A percentile compares a stretch with the other conserved stretches of the same genome.
These are phyloP conservation scores for Platanus orientalis DNA, from an alignment of 164 flowering plant genomes.

Conservation along the genomic window DNA sequence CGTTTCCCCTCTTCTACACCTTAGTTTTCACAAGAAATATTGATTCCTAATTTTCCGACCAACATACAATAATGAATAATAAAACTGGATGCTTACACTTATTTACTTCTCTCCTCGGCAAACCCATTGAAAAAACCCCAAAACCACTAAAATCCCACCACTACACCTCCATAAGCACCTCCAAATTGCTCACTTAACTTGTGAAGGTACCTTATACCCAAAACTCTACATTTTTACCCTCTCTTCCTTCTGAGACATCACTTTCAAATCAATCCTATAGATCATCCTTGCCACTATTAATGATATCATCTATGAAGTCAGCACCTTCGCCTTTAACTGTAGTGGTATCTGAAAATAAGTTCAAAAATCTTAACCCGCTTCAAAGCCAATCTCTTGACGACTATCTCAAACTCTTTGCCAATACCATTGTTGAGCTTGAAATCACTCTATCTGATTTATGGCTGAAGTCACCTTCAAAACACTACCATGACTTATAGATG, in stretches of 20 bases:
- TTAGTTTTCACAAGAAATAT: too few species aligned
- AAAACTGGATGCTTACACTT: too few species aligned
- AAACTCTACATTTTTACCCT: conserved; percentile 72
- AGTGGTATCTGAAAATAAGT: too few species aligned
- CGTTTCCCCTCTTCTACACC: too few species aligned
- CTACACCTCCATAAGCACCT: conserved; percentile 34
- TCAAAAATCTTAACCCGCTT: conserved; percentile 19
- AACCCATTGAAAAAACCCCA: conserved; percentile 5
- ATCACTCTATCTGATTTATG: conserved; percentile 36
- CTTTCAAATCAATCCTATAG: conserved; percentile 41
- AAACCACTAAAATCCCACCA: background rate
- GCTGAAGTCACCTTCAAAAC: conserved; percentile 16
- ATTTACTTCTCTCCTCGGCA: conserved; percentile 7
- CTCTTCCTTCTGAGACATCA: conserved; percentile 45
- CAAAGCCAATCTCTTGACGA: conserved; percentile 56
- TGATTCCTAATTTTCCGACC: too few species aligned
- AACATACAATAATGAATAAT: too few species aligned
- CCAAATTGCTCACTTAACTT: conserved; percentile 43
- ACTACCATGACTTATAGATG: conserved; percentile 45
- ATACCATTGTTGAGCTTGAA: conserved; percentile 43
- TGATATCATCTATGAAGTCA: conserved; percentile 38
- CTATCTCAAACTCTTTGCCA: conserved; percentile 63
- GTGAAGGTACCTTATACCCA: conserved; percentile 64
- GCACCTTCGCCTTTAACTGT: too few species aligned
- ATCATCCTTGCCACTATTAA: conserved; percentile 41